phyloP scores from a whole-genome alignment of 331 rosid genomes.

The Malus hybrid region DNA sequence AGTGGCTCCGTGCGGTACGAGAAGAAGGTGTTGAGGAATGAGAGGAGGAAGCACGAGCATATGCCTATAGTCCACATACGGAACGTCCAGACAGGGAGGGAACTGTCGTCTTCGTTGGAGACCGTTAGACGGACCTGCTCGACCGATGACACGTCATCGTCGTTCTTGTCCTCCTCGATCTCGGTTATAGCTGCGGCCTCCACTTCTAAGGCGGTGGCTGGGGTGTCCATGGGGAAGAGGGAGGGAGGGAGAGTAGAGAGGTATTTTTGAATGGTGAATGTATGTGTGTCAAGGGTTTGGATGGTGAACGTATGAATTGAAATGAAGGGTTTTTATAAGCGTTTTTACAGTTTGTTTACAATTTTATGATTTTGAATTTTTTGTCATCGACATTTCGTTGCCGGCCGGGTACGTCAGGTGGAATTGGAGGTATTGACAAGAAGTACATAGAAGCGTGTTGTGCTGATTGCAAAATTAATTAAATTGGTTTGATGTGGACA shows the following conservation, averaged over 20 bases:
- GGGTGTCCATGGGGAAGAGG: background rate
- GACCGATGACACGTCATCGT: constrained; percentile 21
- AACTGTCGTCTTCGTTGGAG: constrained; percentile 19
- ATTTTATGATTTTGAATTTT: background rate
- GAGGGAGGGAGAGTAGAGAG: background rate
- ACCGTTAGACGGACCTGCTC: constrained; percentile 35
- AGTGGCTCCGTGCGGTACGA: constrained; percentile 33
- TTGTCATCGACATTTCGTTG: background rate
- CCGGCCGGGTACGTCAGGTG: background rate
- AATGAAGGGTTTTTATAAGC: background rate
- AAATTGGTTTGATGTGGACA: background rate
- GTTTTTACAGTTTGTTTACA: background rate
- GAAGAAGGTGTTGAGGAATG: constrained; percentile 42
- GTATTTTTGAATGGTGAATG: background rate
- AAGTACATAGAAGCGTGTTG: background rate
- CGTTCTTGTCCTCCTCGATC: background rate
- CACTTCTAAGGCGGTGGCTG: background rate
- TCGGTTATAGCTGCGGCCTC: background rate
- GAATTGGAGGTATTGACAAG: background rate
- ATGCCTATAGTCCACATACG: constrained; percentile 38
- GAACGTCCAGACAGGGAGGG: constrained; percentile 35
- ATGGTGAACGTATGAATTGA: background rate
- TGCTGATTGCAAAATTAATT: background rate
- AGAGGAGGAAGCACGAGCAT: constrained; percentile 27
- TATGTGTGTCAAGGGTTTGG: background rate